phyloP scores from a whole-genome alignment of 352 stramenopile species.

The Phytophthora parvispora region DNA sequence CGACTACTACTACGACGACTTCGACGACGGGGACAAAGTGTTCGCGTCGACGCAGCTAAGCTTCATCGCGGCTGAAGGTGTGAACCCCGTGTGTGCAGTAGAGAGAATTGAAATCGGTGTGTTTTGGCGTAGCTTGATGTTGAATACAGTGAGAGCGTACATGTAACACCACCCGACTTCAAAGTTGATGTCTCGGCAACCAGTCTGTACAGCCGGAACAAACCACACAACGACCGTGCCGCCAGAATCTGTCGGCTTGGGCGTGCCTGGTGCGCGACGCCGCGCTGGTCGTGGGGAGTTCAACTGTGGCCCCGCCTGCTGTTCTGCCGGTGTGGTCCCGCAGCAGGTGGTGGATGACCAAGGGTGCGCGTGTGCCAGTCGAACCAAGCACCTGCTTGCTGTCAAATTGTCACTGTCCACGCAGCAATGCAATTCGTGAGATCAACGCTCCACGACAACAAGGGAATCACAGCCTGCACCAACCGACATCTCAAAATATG shows the following conservation, averaged over 20 bases:
- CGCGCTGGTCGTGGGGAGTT: not conserved
- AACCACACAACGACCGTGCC: not conserved
- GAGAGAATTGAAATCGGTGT: constrained; percentile 1
- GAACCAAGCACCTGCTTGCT: too few relatives aligned
- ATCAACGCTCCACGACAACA: too few relatives aligned
- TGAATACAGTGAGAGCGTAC: constrained; percentile 12
- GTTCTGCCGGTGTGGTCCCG: constrained; percentile 6
- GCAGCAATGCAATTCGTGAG: too few relatives aligned
- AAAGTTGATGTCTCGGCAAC: not conserved
- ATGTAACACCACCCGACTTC: too few relatives aligned
- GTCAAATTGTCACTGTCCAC: too few relatives aligned
- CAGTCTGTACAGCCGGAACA: not conserved
- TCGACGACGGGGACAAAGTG: constrained; percentile 21
- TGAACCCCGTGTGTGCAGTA: too few relatives aligned
- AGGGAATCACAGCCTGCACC: too few relatives aligned
- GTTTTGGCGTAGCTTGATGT: constrained; percentile 25
- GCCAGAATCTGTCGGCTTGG: not conserved
- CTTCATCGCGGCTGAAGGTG: too few relatives aligned
- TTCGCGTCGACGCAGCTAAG: constrained; percentile 27
- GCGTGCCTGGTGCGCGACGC: too few relatives aligned
- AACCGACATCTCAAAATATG: too few relatives aligned
- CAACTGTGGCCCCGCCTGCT: constrained; percentile 5
- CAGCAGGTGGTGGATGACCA: constrained; percentile 20
- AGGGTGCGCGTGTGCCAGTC: not conserved
- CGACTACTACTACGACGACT: constrained; percentile 10